A percentile compares a stretch with the other conserved stretches of the same genome.
phyloP scores from a whole-genome alignment of 163 green algal genomes.

The Scenedesmus sp. region DNA sequence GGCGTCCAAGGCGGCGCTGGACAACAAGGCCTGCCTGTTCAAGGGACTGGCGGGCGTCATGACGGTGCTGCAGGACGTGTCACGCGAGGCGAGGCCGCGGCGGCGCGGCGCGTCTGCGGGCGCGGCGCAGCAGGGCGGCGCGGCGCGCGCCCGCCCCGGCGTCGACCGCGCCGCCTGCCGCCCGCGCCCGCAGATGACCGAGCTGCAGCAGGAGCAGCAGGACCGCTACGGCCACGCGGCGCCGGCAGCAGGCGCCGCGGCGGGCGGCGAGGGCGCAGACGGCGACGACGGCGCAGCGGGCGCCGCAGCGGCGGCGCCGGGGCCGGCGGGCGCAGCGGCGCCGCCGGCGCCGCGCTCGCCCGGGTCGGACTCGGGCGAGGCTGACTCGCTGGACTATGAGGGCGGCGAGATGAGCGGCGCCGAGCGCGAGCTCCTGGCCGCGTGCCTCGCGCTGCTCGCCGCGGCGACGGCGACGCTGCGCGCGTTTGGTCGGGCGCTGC shows the following conservation, averaged over 20 bases:
- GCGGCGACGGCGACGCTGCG: constrained; percentile 7
- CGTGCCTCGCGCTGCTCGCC: neutral
- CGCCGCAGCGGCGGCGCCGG: neutral
- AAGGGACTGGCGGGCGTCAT: constrained; percentile 28
- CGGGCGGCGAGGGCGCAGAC: neutral
- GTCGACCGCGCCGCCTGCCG: neutral
- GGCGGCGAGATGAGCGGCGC: constrained; percentile 2
- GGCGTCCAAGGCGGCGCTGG: constrained; percentile 20
- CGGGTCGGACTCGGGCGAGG: neutral
- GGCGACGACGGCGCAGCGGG: neutral
- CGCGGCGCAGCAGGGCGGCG: neutral
- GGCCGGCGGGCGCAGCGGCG: neutral
- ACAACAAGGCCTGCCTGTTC: constrained; percentile 53
- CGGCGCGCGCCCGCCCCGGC: neutral
- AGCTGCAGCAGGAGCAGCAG: constrained; percentile 42
- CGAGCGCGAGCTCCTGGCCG: constrained; percentile 18
- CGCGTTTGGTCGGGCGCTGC: constrained; percentile 23
- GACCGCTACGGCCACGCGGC: neutral
- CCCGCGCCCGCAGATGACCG: constrained; percentile 27
- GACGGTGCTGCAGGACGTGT: constrained; percentile 46
- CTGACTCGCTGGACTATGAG: constrained; percentile 36
- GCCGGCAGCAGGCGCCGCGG: constrained; percentile 1
- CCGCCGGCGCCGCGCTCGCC: neutral
- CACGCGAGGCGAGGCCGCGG: constrained; percentile 34
- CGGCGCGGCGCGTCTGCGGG: too few species aligned